Base-by-base conservation (phyloP, 2,329 filamentous ascomycete species). In the Penicillium glabrum region DNA sequence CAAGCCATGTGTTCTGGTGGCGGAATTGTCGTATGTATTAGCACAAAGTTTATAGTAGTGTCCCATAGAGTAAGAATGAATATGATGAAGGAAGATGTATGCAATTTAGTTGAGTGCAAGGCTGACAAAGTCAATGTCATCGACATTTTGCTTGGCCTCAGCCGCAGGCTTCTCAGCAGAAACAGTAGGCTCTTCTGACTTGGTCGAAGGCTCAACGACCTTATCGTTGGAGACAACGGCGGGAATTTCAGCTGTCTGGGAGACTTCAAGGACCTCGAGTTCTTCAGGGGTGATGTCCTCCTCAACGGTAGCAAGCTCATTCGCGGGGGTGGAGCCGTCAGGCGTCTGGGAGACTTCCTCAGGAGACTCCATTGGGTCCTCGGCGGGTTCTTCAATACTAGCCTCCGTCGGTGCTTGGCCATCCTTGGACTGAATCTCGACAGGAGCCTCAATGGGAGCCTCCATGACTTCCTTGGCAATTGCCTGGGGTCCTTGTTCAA, bases 181-280 rank as follows among this genome's bases (percentile, higher is more conserved):
- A 24, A 47, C 35, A 26, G 31, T 21, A 11, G 49, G 9, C 48
- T 58, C 55, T 8, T 47, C 33, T 13, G 56, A 24, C 50, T 59
- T 23, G 19, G 46, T 16, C 6, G 51, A 49, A 21, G 43, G 24
- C 16, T 61, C 51, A n/a, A 41, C 8, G 83, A 81, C 16, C 84
- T 63, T 56, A 14, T 19, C 33, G 16, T 45, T 41, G 29, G 57
- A 44, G 26, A 31, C 45, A 4, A 59, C 54, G n/a, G 23, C 23
- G 29, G 46, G 29, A 8, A 14, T 16, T 11, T 53, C 50, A 11
- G 52, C 24, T 21, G 52, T 37, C 43, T 58, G 49, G 46, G 37
- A 21, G 23, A 24, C 26, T n/a, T 43, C 48, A 16, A 35, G n/a
- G 11, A 46, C 6, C n/a, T 50, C 33, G 19, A 39, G 11, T 13